phyloP scores from a whole-genome alignment of 2,329 filamentous ascomycete species.

The Alternaria metachromatica region DNA sequence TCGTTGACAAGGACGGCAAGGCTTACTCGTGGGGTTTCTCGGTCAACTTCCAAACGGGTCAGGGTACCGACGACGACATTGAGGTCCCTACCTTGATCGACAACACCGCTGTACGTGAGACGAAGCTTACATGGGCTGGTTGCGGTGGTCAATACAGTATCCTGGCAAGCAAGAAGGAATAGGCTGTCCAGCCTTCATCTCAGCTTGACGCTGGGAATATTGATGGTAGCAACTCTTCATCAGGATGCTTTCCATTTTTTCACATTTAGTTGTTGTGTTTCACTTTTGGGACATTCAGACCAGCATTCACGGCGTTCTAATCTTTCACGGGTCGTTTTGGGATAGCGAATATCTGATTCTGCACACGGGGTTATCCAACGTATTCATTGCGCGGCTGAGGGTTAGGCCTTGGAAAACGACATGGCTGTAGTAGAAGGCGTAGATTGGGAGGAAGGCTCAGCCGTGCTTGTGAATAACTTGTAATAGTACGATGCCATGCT shows the following conservation, averaged over 20 bases:
- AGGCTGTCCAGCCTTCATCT: conserved; percentile 1
- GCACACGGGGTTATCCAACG: conserved; percentile 3
- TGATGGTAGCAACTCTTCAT: neutral
- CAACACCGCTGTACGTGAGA: conserved; percentile 79
- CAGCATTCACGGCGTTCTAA: conserved; percentile 33
- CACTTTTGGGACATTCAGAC: conserved; percentile 4
- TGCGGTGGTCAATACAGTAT: conserved; percentile 86
- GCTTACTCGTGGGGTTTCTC: conserved; percentile 84
- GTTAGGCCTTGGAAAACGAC: conserved; percentile 2
- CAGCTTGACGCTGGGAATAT: neutral
- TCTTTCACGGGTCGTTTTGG: conserved; percentile 12
- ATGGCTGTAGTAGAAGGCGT: conserved; percentile 9
- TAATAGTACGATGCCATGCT: conserved; percentile 21
- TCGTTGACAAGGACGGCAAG: conserved; percentile 70
- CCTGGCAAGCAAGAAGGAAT: conserved; percentile 53
- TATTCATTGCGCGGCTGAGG: conserved; percentile 6
- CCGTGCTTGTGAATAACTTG: conserved; percentile 14
- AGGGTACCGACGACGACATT: conserved; percentile 79
- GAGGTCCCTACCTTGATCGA: conserved; percentile 79
- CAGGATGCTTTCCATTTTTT: conserved; percentile 15
- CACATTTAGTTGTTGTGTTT: conserved; percentile 9
- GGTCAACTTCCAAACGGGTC: conserved; percentile 80
- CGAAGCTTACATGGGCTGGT: conserved; percentile 78
- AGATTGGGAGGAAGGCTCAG: conserved; percentile 9
- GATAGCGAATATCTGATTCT: conserved; percentile 10